Base-by-base conservation (phyloP, 2,329 filamentous ascomycete genomes). In the Ascochyta fabae region DNA sequence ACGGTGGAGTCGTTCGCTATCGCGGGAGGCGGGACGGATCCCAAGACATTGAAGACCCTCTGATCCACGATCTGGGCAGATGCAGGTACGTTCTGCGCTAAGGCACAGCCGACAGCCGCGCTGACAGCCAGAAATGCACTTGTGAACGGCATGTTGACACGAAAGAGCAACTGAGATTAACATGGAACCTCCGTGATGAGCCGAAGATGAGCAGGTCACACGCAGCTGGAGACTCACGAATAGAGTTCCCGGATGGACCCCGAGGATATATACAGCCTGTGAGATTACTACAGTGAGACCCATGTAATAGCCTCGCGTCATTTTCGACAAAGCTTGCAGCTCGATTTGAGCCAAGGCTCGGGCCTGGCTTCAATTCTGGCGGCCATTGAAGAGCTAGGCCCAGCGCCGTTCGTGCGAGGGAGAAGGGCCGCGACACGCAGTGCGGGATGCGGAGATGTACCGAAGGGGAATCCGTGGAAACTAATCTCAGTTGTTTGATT, bases 51-150 rank as follows among this genome's bases (percentile, higher is more conserved):
- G 55, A 67, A 67, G 29, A 34, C 51, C 44, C 58, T 63, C 48
- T 66, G 65, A 52, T 67, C 48, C 16, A 67, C 40, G 19, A 67
- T 35, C 49, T 66, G 64, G n/a, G 65, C 65, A 51, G 57, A 38
- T 45, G 58, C 51, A 53, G 65, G 65, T 56, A 67, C 53, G 15
- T 23, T 48, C 38, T 62, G 64, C 23, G 62, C 64, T 9, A 66
- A 56, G 27, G 58, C 60, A 48, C 46, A 43, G 4, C 51, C 27
- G 24, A 59, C 43, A 53, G 59, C 46, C 29, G 51, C 49, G 49
- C 58, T 51, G 40, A 53, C 54, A 35, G 49, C 48, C 13, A 61
- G 13, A 27, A 59, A 38, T 4, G 50, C 42, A 29, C 40, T 50
- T 6, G 56, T 56, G 10, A 48, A 58, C 26, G 50, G 61, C 61